These are phyloP conservation scores for Solanum medicagineum DNA, from an alignment of 257 asterid genomes.

Conservation along the genomic window DNA sequence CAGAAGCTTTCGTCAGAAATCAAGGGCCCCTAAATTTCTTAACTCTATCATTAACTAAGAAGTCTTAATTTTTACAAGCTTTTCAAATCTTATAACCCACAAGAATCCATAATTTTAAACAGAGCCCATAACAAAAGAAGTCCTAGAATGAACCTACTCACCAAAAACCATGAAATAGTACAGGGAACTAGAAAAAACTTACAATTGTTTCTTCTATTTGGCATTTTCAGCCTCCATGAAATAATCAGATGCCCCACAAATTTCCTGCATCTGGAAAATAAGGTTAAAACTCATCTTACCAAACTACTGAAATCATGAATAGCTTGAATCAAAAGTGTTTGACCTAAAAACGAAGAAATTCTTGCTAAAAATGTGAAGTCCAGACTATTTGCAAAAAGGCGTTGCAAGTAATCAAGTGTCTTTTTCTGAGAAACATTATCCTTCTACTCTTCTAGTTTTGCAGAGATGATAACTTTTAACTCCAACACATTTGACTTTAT, in stretches of 20 bases:
- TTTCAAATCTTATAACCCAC: neutral
- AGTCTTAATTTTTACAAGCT: neutral
- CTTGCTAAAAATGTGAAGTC: neutral
- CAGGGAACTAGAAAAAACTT: neutral
- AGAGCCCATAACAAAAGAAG: neutral
- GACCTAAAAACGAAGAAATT: neutral
- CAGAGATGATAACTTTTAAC: neutral
- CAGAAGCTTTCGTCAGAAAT: neutral
- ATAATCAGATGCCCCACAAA: slow-evolving; percentile 87
- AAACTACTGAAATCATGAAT: neutral
- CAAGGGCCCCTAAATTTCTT: neutral
- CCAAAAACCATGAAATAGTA: neutral
- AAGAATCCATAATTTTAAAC: neutral
- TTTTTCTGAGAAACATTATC: neutral
- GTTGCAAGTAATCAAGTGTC: neutral
- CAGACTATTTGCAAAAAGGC: neutral
- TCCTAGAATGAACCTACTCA: neutral
- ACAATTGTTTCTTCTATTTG: slow-evolving; percentile 35
- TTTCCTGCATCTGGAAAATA: slow-evolving; percentile 62
- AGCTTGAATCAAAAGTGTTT: neutral
- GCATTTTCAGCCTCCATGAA: slow-evolving; percentile 34
- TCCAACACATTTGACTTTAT: neutral
- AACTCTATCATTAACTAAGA: neutral
- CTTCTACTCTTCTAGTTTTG: neutral
- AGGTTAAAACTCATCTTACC: neutral